Percentiles rank a stretch among this genome's conserved stretches.
Evolutionary conservation across 257 asterid species (phyloP).

Genomic region (Petunia axillaris): DNA sequence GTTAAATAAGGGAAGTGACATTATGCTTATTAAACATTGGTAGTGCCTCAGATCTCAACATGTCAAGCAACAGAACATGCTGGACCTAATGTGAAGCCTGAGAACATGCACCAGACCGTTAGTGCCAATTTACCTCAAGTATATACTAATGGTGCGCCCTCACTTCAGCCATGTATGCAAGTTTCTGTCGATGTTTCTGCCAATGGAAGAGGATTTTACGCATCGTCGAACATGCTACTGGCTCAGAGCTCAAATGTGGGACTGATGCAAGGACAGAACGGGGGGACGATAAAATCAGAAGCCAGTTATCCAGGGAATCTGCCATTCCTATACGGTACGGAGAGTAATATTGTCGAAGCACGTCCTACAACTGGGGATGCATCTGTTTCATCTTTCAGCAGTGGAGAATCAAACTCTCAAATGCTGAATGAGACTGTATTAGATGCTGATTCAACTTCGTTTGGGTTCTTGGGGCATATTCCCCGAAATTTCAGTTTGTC

Average conservation of each 20-base stretch:
- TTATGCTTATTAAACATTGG: neutral
- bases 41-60: constrained; percentile 54
- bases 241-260: constrained; percentile 61
- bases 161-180: constrained; percentile 55
- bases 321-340: constrained; percentile 51
- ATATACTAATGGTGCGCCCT: constrained; percentile 53
- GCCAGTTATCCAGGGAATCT: constrained; percentile 52
- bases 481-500: constrained; percentile 87
- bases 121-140: constrained; percentile 43
- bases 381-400: constrained; percentile 62
- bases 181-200: constrained; percentile 42
- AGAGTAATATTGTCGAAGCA: constrained; percentile 54
- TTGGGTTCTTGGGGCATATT: constrained; percentile 77
- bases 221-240: constrained; percentile 45
- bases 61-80: constrained; percentile 46
- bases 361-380: constrained; percentile 56
- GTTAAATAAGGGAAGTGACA: neutral
- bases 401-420: constrained; percentile 56
- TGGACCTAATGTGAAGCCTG: constrained; percentile 55
- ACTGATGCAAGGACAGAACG: constrained; percentile 61
- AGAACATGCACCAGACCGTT: constrained; percentile 51
- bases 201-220: constrained; percentile 51
- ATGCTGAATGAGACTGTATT: constrained; percentile 48
- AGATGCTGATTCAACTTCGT: constrained; percentile 52
- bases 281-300: constrained; percentile 61